Percentiles rank a stretch among this genome's conserved stretches.
Evolutionary conservation across 768 basidiomycete species (phyloP).

Genomic region (Agrocybe praecox): DNA sequence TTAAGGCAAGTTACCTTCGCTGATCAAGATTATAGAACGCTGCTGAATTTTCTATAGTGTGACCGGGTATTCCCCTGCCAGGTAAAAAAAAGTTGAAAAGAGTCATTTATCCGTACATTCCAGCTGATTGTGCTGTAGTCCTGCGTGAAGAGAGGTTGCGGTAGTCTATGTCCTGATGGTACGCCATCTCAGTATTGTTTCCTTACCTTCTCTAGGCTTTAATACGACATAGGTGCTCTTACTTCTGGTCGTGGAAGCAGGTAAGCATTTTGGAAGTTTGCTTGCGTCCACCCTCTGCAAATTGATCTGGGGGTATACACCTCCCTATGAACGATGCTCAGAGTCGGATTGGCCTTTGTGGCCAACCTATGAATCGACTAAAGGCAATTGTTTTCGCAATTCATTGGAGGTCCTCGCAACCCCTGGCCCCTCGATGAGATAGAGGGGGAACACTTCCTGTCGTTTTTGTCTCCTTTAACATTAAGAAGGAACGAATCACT

Average conservation of each 20-base stretch:
- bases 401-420: too few species aligned
- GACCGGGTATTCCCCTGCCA: slow-evolving; percentile 69
- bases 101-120: slow-evolving; percentile 6
- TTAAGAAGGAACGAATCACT: too few species aligned
- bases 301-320: too few species aligned
- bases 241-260: slow-evolving; percentile 68
- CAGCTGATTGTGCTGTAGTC: slow-evolving; percentile 37
- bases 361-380: too few species aligned
- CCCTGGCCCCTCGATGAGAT: too few species aligned
- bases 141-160: slow-evolving; percentile 67
- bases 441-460: too few species aligned
- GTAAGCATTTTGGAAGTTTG: slow-evolving; percentile 25
- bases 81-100: slow-evolving; percentile 29
- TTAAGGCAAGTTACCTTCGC: slow-evolving; percentile 35
- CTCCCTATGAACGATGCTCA: too few species aligned
- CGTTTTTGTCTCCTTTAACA: neutral
- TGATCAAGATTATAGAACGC: neutral
- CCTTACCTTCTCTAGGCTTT: slow-evolving; percentile 12
- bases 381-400: too few species aligned
- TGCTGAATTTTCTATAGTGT: slow-evolving; percentile 38
- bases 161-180: slow-evolving; percentile 65
- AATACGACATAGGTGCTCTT: slow-evolving; percentile 45
- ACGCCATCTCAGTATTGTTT: neutral
- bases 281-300: too few species aligned
- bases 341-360: too few species aligned